Percentiles rank a stretch among this genome's conserved stretches.
Evolutionary conservation across 1,284 basidiomycete genomes (phyloP).

Genomic region (Pseudozyma flocculosa): DNA sequence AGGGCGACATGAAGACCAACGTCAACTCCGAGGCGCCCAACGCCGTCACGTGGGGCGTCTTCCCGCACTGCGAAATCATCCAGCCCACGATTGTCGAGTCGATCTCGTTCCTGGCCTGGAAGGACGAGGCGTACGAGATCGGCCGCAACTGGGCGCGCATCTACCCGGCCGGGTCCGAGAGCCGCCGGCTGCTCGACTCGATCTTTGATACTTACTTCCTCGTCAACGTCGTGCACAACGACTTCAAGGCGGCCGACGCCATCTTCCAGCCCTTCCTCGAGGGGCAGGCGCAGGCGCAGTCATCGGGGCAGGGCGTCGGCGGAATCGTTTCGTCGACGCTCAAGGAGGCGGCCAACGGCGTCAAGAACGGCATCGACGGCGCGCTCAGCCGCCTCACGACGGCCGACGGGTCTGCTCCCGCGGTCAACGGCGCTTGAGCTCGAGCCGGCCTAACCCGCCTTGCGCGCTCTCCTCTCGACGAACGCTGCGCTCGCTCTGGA

Average conservation of each 20-base stretch:
- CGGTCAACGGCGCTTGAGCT: too few species aligned
- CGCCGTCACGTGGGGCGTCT: slow-evolving; percentile 99
- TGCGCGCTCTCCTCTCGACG: too few species aligned
- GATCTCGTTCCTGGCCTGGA: slow-evolving; percentile 58
- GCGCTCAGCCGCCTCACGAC: too few species aligned
- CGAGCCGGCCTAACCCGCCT: too few species aligned
- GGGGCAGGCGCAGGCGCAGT: too few species aligned
- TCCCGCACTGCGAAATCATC: slow-evolving; percentile 85
- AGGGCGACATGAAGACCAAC: slow-evolving; percentile 88
- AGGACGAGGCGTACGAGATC: slow-evolving; percentile 58
- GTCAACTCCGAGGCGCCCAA: slow-evolving; percentile 89
- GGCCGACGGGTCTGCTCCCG: too few species aligned
- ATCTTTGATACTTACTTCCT: slow-evolving; percentile 54
- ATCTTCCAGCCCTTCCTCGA: slow-evolving; percentile 55
- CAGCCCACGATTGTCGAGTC: slow-evolving; percentile 95
- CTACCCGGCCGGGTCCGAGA: slow-evolving; percentile 40
- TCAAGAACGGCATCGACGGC: too few species aligned
- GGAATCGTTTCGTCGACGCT: too few species aligned
- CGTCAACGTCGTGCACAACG: slow-evolving; percentile 51
- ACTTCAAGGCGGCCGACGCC: slow-evolving; percentile 51
- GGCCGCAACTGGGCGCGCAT: slow-evolving; percentile 55
- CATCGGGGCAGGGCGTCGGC: too few species aligned
- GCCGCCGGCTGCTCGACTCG: slow-evolving; percentile 40
- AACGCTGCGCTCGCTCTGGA: too few species aligned
- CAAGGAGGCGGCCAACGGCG: too few species aligned